Evolutionary conservation across 768 basidiomycete genomes (phyloP), one percentile per base, ranked within the genome.

Genomic region (Tylopilus subfusipes): DNA sequence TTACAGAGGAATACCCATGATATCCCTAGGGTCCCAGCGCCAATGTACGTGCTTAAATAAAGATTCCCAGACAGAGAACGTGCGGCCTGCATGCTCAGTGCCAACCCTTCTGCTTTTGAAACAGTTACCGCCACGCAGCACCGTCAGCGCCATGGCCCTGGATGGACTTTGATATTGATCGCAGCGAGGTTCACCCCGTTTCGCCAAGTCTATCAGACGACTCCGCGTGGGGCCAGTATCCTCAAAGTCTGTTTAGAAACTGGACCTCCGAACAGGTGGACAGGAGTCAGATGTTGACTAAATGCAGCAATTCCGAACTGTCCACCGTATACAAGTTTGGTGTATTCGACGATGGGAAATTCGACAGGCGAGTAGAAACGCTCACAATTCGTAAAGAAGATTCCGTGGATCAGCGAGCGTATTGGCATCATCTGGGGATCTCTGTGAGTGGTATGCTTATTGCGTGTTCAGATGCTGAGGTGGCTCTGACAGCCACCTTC

Each of bases 231-330:
- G n/a, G 52, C 6, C 57, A 58, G 48, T 84, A 83, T 58, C 81
- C 83, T 0, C 77, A 80, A 57, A 72, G 71, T 4, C 63, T 76
- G 2, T 84, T 79, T 59, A 72, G 73, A 10, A 84, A 82, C 58
- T 83, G 83, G 83, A 81, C 78, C 0, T 60, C 50, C 7, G 65
- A 63, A 6, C 81, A 82, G 53, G 71, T 77, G 36, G 18, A 48
- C 33, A 66, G 66, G 52, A 73, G 75, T 49, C 62, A 65, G 49
- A 75, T 78, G 58, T 42, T 70, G 50, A 57, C 48, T 6, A 60
- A 46, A 40, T 68, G 59, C 22, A 52, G 55, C 21, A 42, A 58
- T 31, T 25, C 27, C n/a, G 48, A 59, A 22, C 19, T 25, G 22
- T 71, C 64, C 8, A 51, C 46, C 5, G 22, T 71, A 8, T 56